A percentile compares a stretch with the other conserved stretches of the same genome.
These are phyloP conservation scores for Chlorella sp. DNA, from an alignment of 139 green algal genomes.

Conservation along the genomic window DNA sequence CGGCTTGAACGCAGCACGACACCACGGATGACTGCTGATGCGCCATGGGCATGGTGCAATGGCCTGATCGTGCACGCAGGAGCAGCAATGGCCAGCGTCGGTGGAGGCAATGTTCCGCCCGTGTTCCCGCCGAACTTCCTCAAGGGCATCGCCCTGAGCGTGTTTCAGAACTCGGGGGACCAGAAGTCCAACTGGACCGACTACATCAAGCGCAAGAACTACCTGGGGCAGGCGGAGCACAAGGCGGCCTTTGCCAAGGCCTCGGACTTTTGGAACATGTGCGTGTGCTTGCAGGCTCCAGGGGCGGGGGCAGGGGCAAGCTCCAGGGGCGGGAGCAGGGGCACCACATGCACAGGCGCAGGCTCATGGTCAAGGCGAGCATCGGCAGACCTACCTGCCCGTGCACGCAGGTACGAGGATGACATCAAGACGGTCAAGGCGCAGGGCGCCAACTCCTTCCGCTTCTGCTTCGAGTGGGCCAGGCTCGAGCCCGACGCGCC, in stretches of 20 bases:
- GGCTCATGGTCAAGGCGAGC: neutral
- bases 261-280: constrained; percentile 10
- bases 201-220: neutral
- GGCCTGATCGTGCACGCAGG: too few relatives aligned
- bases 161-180: neutral
- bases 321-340: neutral
- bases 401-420: constrained; percentile 38
- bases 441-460: constrained; percentile 11
- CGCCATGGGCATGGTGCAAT: too few relatives aligned
- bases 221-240: neutral
- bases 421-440: constrained; percentile 49
- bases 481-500: neutral
- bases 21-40: too few relatives aligned
- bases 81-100: too few relatives aligned
- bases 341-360: too few relatives aligned
- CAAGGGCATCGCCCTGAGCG: neutral
- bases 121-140: neutral
- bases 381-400: neutral
- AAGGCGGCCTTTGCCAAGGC: neutral
- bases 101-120: too few relatives aligned
- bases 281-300: neutral
- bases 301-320: neutral
- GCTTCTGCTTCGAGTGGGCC: constrained; percentile 22
- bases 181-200: neutral
- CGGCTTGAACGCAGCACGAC: too few relatives aligned